phyloP scores from a whole-genome alignment of 2,329 filamentous ascomycete genomes.

The Triangularia setosa region DNA sequence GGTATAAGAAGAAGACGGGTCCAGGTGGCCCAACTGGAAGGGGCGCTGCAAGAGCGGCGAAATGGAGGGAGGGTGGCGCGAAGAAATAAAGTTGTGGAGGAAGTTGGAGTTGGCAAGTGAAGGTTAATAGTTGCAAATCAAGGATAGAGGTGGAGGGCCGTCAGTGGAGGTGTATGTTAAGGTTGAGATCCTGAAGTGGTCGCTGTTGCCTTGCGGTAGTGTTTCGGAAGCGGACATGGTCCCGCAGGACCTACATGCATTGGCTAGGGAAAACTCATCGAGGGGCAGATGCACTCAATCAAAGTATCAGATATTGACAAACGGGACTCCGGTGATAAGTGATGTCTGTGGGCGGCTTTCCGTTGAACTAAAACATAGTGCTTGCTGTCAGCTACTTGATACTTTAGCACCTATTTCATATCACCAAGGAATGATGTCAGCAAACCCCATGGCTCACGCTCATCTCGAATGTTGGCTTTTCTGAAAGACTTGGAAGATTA shows the following conservation, averaged over 20 bases:
- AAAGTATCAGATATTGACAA: not conserved
- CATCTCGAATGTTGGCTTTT: too few relatives aligned
- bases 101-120: not conserved
- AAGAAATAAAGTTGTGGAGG: not conserved
- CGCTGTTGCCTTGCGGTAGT: not conserved
- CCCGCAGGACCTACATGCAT: not conserved
- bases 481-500: not conserved
- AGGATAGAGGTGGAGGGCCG: not conserved
- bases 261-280: not conserved
- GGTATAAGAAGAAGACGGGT: constrained; percentile 9
- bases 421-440: not conserved
- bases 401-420: not conserved
- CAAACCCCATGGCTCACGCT: not conserved
- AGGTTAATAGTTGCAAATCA: not conserved
- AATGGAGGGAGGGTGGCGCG: constrained; percentile 20
- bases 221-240: not conserved
- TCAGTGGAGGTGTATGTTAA: not conserved
- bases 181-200: not conserved
- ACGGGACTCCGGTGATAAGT: not conserved
- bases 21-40: constrained; percentile 3
- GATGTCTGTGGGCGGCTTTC: not conserved
- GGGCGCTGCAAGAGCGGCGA: constrained; percentile 18
- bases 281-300: not conserved
- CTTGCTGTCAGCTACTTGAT: not conserved
- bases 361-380: not conserved